These are phyloP conservation scores for Gaeumannomyces tritici DNA, from an alignment of 2,329 filamentous ascomycete genomes.

Conservation along the genomic window DNA sequence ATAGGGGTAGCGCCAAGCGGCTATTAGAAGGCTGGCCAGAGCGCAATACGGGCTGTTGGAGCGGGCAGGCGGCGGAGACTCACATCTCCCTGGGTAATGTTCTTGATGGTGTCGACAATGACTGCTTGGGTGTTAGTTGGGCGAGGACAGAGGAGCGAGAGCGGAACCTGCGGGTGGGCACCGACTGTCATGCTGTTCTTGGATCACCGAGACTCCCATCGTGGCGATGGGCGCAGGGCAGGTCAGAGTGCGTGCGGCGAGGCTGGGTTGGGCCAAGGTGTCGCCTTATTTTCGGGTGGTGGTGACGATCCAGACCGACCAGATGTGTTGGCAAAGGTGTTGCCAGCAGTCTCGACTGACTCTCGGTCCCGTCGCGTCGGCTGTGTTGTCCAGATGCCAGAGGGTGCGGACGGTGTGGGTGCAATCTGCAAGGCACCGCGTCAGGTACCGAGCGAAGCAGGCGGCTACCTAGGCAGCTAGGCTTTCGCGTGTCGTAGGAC, in stretches of 20 bases:
- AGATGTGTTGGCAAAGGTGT: not conserved
- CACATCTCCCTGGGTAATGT: constrained; percentile 75
- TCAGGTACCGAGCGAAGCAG: not conserved
- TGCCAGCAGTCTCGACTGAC: not conserved
- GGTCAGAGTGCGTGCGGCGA: not conserved
- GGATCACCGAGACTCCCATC: constrained; percentile 79
- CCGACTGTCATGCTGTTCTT: constrained; percentile 71
- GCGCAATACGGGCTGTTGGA: not conserved
- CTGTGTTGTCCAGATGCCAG: too few relatives aligned
- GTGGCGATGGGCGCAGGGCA: constrained; percentile 26
- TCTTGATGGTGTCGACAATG: constrained; percentile 64
- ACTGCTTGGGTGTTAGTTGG: constrained; percentile 33
- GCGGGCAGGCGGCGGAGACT: constrained; percentile 17
- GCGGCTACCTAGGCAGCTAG: too few relatives aligned
- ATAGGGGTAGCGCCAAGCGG: not conserved
- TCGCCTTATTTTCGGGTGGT: not conserved
- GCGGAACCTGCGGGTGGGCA: not conserved
- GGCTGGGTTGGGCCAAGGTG: not conserved
- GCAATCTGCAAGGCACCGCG: not conserved
- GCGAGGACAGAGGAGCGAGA: not conserved
- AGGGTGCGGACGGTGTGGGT: not conserved
- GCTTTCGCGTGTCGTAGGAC: not conserved
- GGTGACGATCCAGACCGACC: not conserved
- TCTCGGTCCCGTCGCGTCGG: not conserved
- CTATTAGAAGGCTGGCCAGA: not conserved